Base-by-base conservation (phyloP, 257 asterid species). In the Solanum habrochaites region DNA sequence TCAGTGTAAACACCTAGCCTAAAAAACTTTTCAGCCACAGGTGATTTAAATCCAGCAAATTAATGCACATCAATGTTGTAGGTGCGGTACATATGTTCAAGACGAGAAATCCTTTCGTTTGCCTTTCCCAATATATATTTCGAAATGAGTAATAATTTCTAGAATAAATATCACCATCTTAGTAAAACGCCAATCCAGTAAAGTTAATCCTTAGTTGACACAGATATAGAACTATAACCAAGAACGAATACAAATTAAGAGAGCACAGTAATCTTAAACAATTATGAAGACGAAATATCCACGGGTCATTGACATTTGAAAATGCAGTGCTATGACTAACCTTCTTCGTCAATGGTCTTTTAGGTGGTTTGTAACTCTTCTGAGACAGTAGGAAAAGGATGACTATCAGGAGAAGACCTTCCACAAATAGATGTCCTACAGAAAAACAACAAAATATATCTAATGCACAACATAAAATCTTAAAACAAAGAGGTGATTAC, bases 321-420 rank as follows among this genome's bases (percentile, higher is more conserved):
- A 78, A 45, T 4, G 42, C 37, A 43, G 67, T 47, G 47, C 9
- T 27, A 23, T 47, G 29, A 62, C 89, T 73, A 83, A 96, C 99
- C 99, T 93, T 95, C 89, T 93, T 85, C 11, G 98, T 95, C 90
- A 97, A 85, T 72, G 99, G 99, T 88, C 98, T 95, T 91, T 97
- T 97, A 64, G 99, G 99, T 86, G 99, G 99, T 91, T 93, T 94
- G 90, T 97, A 97, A 93, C 98, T 95, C 87, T 94, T 95, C 86
- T 94, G 98, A 47, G 97, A 92, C 20, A 97, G 91, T 89, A 97
- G 96, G 90, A 92, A 94, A 89, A 94, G 90, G 86, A 97, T 95
- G 82, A 95, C 98, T 56, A 97, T 93, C 37, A 97, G 83, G 86
- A 97, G 98, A 91, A 95, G 94, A 83, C 97, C 98, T 91, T 97